Conservation (phyloP, 2,329 filamentous ascomycete species). For the Fusarium hainanense region DNA sequence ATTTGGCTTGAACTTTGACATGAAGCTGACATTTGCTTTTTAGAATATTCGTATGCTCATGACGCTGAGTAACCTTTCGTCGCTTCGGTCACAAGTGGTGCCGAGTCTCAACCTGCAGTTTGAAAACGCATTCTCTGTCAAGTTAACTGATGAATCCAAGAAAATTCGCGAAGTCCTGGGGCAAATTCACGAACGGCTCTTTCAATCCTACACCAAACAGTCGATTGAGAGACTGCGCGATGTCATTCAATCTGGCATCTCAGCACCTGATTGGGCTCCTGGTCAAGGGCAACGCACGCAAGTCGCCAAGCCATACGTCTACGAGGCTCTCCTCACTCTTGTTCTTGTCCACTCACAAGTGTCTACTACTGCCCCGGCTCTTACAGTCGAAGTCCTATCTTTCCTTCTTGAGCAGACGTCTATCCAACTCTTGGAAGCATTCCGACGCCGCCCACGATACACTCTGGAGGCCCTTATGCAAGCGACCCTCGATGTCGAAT, state of each 20-base stretch:
- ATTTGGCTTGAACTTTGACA: slow-evolving; percentile 1
- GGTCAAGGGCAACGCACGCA: slow-evolving; percentile 67
- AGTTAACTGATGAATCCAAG: slow-evolving; percentile 91
- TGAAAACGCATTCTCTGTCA: slow-evolving; percentile 92
- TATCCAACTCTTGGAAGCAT: slow-evolving; percentile 82
- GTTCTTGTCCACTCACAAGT: slow-evolving; percentile 94
- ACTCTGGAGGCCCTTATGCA: slow-evolving; percentile 89
- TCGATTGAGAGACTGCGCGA: slow-evolving; percentile 73
- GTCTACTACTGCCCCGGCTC: slow-evolving; percentile 78
- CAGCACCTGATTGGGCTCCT: slow-evolving; percentile 77
- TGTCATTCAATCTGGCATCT: slow-evolving; percentile 80
- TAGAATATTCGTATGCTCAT: slow-evolving; percentile 93
- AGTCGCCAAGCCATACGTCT: slow-evolving; percentile 88
- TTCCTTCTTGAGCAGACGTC: slow-evolving; percentile 87
- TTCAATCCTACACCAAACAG: slow-evolving; percentile 90
- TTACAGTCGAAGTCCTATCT: slow-evolving; percentile 84
- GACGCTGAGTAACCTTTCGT: slow-evolving; percentile 90
- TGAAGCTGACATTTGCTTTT: slow-evolving; percentile 42
- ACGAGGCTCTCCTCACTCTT: slow-evolving; percentile 83
- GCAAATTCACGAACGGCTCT: slow-evolving; percentile 91
- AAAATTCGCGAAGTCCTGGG: slow-evolving; percentile 89
- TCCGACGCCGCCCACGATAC: slow-evolving; percentile 75
- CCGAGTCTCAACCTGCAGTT: slow-evolving; percentile 92
- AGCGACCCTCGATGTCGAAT: slow-evolving; percentile 96
- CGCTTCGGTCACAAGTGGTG: slow-evolving; percentile 82